These are phyloP conservation scores for Entomophthora muscae DNA, from an alignment of 371 early-diverging fungal genomes.

Conservation along the genomic window DNA sequence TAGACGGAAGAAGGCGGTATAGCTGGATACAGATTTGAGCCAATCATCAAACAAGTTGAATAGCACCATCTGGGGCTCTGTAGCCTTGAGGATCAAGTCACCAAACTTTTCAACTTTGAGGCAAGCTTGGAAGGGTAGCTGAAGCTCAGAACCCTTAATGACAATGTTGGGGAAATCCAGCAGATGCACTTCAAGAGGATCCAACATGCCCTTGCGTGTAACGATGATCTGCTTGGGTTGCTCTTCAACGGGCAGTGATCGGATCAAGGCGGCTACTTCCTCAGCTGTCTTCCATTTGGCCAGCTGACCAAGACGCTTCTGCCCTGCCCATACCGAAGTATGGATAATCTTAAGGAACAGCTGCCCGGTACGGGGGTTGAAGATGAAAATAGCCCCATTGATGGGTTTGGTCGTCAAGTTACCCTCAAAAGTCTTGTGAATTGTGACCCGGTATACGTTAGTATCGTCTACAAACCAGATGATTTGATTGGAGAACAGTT, in stretches of 20 bases:
- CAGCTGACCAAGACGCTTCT: conserved; percentile 94
- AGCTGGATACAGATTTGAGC: conserved; percentile 81
- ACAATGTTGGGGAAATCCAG: conserved; percentile 96
- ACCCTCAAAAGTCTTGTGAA: conserved; percentile 98
- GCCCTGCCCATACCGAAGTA: conserved; percentile 97
- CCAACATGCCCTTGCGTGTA: conserved; percentile 97
- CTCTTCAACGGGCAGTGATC: conserved; percentile 95
- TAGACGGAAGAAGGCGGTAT: conserved; percentile 96
- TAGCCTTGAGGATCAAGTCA: conserved; percentile 90
- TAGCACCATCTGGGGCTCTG: conserved; percentile 89
- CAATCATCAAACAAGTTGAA: conserved; percentile 91
- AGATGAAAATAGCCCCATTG: conserved; percentile 96
- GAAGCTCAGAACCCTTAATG: conserved; percentile 91
- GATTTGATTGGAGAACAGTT: conserved; percentile 92
- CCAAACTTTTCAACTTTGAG: conserved; percentile 97
- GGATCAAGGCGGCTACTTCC: conserved; percentile 97
- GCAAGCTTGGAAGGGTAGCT: conserved; percentile 93
- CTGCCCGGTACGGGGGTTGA: conserved; percentile 97
- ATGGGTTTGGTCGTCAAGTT: conserved; percentile 96
- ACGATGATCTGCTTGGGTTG: conserved; percentile 98
- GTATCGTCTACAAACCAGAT: conserved; percentile 99
- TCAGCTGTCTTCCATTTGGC: conserved; percentile 99
- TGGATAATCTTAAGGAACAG: conserved; percentile 98
- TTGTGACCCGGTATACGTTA: conserved; percentile 97
- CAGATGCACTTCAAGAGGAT: conserved; percentile 91